Evolutionary conservation across 2,329 filamentous ascomycete genomes (phyloP).

Genomic region (Calonectria henricotiae): DNA sequence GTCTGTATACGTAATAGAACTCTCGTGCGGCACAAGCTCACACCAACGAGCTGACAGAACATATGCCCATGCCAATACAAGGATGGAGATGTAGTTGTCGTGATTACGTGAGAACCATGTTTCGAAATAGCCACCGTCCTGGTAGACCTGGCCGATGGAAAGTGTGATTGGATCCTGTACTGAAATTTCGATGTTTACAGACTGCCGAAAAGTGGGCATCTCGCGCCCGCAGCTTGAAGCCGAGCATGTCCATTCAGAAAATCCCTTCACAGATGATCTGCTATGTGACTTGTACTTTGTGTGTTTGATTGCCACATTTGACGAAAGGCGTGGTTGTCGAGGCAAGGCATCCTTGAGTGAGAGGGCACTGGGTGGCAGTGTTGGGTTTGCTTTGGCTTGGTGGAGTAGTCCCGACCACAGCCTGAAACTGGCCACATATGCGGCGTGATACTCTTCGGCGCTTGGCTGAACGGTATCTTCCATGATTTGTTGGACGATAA

Average conservation of each 20-base stretch:
- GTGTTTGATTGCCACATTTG: constrained; percentile 2
- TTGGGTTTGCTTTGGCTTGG: neutral
- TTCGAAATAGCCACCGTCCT: neutral
- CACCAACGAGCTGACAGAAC: constrained; percentile 31
- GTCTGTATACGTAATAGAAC: neutral
- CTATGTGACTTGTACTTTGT: neutral
- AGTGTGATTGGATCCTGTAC: neutral
- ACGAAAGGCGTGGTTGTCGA: neutral
- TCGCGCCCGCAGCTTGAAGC: neutral
- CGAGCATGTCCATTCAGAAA: neutral
- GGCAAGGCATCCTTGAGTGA: constrained; percentile 18
- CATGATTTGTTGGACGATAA: neutral
- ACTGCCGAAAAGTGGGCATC: constrained; percentile 13
- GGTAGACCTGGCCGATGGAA: neutral
- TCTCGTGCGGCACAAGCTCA: constrained; percentile 4
- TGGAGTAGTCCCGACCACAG: constrained; percentile 7
- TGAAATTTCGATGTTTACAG: constrained; percentile 7
- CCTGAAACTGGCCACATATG: neutral
- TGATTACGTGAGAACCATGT: neutral
- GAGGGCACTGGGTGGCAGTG: neutral
- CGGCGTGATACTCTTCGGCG: constrained; percentile 8
- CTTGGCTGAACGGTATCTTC: constrained; percentile 12
- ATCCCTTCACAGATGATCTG: neutral
- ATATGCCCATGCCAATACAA: constrained; percentile 26
- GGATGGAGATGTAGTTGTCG: constrained; percentile 16